Base-by-base conservation (phyloP, 2,329 filamentous ascomycete genomes). In the Macrophomina tecta region DNA sequence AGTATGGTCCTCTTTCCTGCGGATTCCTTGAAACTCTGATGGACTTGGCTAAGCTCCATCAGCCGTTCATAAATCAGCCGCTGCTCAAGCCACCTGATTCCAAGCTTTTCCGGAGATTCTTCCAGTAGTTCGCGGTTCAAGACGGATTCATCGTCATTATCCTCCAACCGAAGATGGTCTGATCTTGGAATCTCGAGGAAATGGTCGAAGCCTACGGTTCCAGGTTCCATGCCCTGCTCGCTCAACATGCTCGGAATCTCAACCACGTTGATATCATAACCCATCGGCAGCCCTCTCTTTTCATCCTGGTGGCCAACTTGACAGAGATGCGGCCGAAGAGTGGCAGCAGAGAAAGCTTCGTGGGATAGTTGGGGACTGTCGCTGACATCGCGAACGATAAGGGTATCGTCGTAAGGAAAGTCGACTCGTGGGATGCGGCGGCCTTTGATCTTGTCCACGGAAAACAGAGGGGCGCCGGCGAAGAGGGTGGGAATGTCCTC, bases 401-500 rank as follows among this genome's bases (percentile, higher is more conserved):
- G 76, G 69, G 85, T 81, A 69, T 86, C 83, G 74, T 91, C 87
- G 84, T 89, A 91, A 1, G 89, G 89, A 73, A 89, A 91, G 45
- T 87, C 86, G 34, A 89, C 87, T 58, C 83, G 87, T 28, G 89
- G 89, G 71, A 87, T 84, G 28, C 86, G 86, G 84, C 87, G 67
- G 83, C 84, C 74, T 83, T 86, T 85, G 71, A 87, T 84, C 67
- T 83, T 85, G 63, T 86, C 84, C 70, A 87, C 84, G 75, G 88
- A 89, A 80, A 90, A 92, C 75, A 91, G 89, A 69, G 90, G 90
- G 51, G 90, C 90, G n/a, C 90, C 90, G 32, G 89, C 90, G 81
- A 92, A 92, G 72, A 92, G 84, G 76, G 88, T 87, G 78, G 89
- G 87, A 62, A 92, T 80, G 70, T 91, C 87, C 48, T 82, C 80